These are phyloP conservation scores for Acanthamoeba lenticulata DNA, from an alignment of 208 protist species.

Conservation along the genomic window DNA sequence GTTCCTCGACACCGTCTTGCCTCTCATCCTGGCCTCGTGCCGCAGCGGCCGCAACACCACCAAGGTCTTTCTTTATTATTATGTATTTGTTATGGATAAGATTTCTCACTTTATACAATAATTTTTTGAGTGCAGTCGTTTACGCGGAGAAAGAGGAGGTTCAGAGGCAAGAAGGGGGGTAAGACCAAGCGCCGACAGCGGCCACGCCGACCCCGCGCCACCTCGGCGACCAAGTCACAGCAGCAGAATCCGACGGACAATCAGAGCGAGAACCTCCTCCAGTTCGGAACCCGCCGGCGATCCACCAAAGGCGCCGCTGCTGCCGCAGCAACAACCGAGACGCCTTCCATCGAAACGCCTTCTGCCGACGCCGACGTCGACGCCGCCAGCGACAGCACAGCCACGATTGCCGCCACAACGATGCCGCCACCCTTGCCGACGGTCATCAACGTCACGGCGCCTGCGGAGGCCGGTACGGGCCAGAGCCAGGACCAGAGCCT, in stretches of 20 bases:
- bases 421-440: too few relatives aligned
- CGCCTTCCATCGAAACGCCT: neutral
- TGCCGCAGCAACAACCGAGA: neutral
- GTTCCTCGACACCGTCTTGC: slow-evolving; percentile 54
- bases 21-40: neutral
- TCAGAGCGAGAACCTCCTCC: slow-evolving; percentile 52
- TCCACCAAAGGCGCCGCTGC: neutral
- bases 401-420: too few relatives aligned
- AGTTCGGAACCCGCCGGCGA: neutral
- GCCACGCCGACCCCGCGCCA: neutral
- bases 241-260: neutral
- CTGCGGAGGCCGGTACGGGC: too few relatives aligned
- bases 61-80: neutral
- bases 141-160: neutral
- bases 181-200: neutral
- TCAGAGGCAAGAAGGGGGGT: neutral
- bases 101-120: neutral
- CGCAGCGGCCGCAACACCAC: slow-evolving; percentile 23
- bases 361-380: too few relatives aligned
- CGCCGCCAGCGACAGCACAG: too few relatives aligned
- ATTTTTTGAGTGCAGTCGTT: neutral
- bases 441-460: too few relatives aligned
- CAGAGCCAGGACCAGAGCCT: too few relatives aligned
- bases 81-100: neutral
- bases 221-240: neutral